phyloP scores from a whole-genome alignment of 164 flowering plant species.

The Aristolochia californica region DNA sequence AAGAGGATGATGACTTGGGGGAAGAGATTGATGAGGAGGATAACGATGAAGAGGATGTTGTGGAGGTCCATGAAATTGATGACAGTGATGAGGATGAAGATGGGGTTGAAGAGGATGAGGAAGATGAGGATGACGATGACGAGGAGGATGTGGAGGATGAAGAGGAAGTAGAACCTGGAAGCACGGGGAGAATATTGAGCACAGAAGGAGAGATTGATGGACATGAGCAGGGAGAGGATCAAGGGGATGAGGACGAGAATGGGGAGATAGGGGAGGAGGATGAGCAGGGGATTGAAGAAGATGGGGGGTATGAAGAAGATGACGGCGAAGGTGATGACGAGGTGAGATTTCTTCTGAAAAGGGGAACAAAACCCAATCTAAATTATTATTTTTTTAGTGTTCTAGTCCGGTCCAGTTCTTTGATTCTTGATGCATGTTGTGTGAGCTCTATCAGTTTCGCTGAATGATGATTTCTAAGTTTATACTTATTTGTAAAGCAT shows the following conservation, averaged over 20 bases:
- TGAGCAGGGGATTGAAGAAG: slow-evolving; percentile 40
- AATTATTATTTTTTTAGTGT: neutral
- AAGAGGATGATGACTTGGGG: slow-evolving; percentile 49
- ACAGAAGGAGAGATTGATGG: slow-evolving; percentile 93
- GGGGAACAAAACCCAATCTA: too few relatives aligned
- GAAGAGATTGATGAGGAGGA: slow-evolving; percentile 65
- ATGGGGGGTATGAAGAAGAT: slow-evolving; percentile 45
- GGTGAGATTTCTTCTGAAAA: slow-evolving; percentile 26
- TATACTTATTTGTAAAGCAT: neutral
- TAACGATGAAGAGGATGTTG: slow-evolving; percentile 42
- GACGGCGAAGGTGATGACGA: slow-evolving; percentile 63
- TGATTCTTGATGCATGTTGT: too few relatives aligned
- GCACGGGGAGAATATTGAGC: slow-evolving; percentile 39
- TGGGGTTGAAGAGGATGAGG: slow-evolving; percentile 36
- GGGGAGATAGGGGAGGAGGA: slow-evolving; percentile 37
- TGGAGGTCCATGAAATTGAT: slow-evolving; percentile 48
- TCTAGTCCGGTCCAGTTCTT: neutral
- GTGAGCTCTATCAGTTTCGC: too few relatives aligned
- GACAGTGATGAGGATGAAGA: slow-evolving; percentile 69
- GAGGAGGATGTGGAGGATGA: slow-evolving; percentile 71
- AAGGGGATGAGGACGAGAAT: slow-evolving; percentile 50
- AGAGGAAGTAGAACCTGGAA: slow-evolving; percentile 37
- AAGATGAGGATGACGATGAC: too few relatives aligned
- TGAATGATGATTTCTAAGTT: neutral
- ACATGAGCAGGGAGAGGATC: slow-evolving; percentile 36